Evolutionary conservation across 805 yeast genomes (phyloP), one percentile per base, ranked within the genome.

Genomic region (Clavispora fructus): DNA sequence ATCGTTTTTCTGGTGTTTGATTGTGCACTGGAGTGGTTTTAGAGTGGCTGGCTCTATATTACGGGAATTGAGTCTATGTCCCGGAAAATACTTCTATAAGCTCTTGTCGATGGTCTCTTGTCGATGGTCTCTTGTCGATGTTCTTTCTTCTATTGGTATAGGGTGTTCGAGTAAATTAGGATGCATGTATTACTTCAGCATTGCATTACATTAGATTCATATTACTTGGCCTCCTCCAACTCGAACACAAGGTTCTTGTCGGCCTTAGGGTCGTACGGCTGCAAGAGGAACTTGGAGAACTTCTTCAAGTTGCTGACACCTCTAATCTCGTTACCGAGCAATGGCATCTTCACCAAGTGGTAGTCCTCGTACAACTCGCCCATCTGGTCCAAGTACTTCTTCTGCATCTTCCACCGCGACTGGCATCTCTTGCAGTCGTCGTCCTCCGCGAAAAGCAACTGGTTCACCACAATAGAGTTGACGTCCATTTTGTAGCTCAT

Each of bases 331-430:
- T 86, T 81, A 40, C 97, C 96, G 55, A 94, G 80, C 63, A 92
- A 80, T 3, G 99, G 99, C 83, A 94, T 86, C 71, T 89, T 90
- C 30, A 94, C 94, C 57, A 94, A 75, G 63, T 95, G 97, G 76
- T 92, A 94, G 67, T 94, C 99, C 68, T 94, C 99, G 62, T 94
- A 94, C 49, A 94, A 75, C 66, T 94, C 99, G 58, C 79, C 87
- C 83, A 94, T 92, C 73, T 94, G 98, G 62, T 86, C 95, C 59
- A 91, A 75, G 64, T 94, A 94, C 69, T 94, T 94, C 67, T 77
- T 85, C 70, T 94, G 99, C 95, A 94, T 90, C 71, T 87, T 85
- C 83, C 94, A 82, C 69, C 99, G 85, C 9, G 96, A 80, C 54
- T 78, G 83, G 69, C 99, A 94, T 69, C 97, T 84, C 62, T 83